A percentile compares a stretch with the other conserved stretches of the same genome.
phyloP scores from a whole-genome alignment of 495 filamentous ascomycete species.

The Bryoglossum gracile region DNA sequence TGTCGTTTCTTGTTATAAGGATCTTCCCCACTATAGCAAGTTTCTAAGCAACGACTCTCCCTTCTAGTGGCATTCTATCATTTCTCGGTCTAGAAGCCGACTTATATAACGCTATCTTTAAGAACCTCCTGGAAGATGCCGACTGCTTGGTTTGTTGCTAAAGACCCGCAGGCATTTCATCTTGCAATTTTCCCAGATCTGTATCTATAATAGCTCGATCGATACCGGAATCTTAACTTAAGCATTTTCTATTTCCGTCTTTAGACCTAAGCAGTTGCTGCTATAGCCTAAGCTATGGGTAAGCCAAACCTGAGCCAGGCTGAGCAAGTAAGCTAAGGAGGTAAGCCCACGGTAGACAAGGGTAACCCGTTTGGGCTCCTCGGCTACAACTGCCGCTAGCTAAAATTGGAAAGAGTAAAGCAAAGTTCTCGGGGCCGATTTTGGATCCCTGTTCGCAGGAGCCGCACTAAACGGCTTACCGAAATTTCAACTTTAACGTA shows the following conservation, averaged over 20 bases:
- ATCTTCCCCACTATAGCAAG: too few relatives aligned
- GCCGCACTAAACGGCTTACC: not conserved
- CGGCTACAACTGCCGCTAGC: not conserved
- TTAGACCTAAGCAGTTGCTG: not conserved
- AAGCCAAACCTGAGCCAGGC: not conserved
- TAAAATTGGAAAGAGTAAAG: constrained; percentile 5
- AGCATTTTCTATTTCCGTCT: not conserved
- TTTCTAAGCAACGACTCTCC: too few relatives aligned
- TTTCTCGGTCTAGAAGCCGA: too few relatives aligned
- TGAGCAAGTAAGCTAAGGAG: not conserved
- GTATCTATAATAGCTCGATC: too few relatives aligned
- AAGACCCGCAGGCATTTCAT: too few relatives aligned
- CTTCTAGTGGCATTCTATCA: not conserved
- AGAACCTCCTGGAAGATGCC: too few relatives aligned
- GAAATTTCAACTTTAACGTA: constrained; percentile 6
- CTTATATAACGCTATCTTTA: too few relatives aligned
- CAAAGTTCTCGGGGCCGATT: not conserved
- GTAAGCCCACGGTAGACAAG: not conserved
- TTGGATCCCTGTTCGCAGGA: constrained; percentile 2
- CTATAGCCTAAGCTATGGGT: not conserved
- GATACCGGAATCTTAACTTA: not conserved
- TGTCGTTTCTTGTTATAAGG: too few relatives aligned
- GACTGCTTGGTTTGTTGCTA: too few relatives aligned
- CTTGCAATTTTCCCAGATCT: too few relatives aligned
- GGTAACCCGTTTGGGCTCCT: not conserved